A percentile compares a stretch with the other conserved stretches of the same genome.
Conservation (phyloP, 164 flowering plant species). For the Chimonanthus praecox region DNA sequence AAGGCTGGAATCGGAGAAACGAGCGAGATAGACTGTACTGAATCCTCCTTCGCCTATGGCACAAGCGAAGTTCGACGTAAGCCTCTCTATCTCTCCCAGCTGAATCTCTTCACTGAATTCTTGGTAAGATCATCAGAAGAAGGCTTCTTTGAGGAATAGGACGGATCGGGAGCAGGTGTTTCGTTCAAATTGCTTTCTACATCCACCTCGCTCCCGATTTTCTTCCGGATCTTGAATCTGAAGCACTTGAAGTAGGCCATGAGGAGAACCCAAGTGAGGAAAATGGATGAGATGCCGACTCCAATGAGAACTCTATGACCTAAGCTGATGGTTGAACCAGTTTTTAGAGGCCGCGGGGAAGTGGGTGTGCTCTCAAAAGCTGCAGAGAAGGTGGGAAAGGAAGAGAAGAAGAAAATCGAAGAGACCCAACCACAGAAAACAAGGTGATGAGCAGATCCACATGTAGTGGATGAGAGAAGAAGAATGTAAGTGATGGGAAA, state of each 20-base stretch:
- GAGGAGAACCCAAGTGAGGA: not conserved
- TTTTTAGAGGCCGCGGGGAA: conserved; percentile 5
- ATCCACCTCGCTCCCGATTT: conserved; percentile 14
- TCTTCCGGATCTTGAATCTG: conserved; percentile 12
- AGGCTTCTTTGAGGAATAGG: not conserved
- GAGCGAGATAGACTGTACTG: conserved; percentile 61
- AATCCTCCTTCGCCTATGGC: conserved; percentile 72
- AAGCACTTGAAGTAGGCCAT: conserved; percentile 24
- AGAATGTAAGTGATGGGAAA: not conserved
- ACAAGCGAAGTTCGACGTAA: conserved; percentile 35
- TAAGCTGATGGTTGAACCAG: not conserved
- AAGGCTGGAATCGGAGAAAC: conserved; percentile 21
- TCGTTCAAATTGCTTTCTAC: conserved; percentile 4
- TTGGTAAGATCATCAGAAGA: not conserved
- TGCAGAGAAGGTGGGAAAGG: conserved; percentile 7
- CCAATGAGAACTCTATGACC: conserved; percentile 3
- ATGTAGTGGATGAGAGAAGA: not conserved
- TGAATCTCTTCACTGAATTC: conserved; percentile 26
- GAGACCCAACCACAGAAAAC: conserved; percentile 13
- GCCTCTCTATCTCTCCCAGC: conserved; percentile 51
- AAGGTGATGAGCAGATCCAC: conserved; percentile 7
- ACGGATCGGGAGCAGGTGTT: conserved; percentile 6
- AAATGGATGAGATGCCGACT: not conserved
- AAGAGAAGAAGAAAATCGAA: conserved; percentile 1
- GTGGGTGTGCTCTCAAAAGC: conserved; percentile 17